Evolutionary conservation across 305 asterid genomes (phyloP), one percentile per base, ranked within the genome.

Genomic region (Solanum hybrid): DNA sequence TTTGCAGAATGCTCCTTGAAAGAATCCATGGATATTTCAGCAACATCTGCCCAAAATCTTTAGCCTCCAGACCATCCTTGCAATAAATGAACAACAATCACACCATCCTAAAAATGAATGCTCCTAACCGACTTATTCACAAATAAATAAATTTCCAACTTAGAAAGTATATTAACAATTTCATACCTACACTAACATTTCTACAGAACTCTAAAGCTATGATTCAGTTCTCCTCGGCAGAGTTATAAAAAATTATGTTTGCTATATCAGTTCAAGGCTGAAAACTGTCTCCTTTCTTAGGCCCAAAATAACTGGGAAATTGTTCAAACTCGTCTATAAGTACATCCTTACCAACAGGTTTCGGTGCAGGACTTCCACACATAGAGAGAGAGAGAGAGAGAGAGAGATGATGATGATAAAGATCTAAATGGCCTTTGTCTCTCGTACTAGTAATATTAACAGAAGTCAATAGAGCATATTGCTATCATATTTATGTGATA

Each of bases 21-120:
- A 97, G 94, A 94, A 97, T 94, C 99, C 99, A 97, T 12, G 99
- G 99, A 92, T 97, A 96, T 94, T 95, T 97, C 89, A 90, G 93
- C 90, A 96, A 91, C 94, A 96, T 95, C 95, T 91, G 91, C 90
- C 96, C 97, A 85, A 92, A 90, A 90, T 93, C 95, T 89, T 79
- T 89, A 89, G 93, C 90, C 88, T 89, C 92, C 11, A 68, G 89
- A 88, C 94, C 96, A 89, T 94, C 94, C 99, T 97, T 89, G 91
- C 91, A 91, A 88, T 80, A 83, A 91, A 84, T 84, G 72, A 57
- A 84, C 41, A 31, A 84, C 41, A 51, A 51, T 51, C 76, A 84
- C 75, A 84, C 75, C 88, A 29, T 20, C 76, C 39, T 84, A 84
- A 37, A 83, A 87, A 86, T 36, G 90, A 51, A 51, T 17, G 39